These are phyloP conservation scores for Cnidoscolus chayamansa DNA, from an alignment of 441 rosid species.

Conservation along the genomic window DNA sequence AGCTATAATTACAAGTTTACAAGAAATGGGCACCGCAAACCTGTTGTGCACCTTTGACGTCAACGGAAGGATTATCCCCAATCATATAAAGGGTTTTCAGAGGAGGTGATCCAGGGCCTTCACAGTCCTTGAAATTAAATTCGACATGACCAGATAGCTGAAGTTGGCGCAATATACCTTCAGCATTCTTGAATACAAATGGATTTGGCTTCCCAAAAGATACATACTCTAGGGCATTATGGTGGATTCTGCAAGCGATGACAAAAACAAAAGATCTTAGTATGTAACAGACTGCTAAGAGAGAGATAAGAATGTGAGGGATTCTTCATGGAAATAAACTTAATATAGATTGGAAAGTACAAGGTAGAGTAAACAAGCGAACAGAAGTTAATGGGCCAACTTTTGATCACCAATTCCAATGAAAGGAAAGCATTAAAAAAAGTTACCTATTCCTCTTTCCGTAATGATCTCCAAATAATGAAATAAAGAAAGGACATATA, in stretches of 20 bases:
- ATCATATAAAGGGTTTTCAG: conserved; percentile 52
- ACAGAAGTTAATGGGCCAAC: background rate
- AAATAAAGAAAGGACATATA: background rate
- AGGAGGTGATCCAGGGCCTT: conserved; percentile 13
- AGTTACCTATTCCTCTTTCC: background rate
- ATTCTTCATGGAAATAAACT: background rate
- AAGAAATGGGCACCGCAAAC: conserved; percentile 21
- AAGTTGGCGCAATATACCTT: conserved; percentile 35
- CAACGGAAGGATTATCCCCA: conserved; percentile 57
- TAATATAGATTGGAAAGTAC: background rate
- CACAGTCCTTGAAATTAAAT: conserved; percentile 11
- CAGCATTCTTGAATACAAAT: conserved; percentile 48
- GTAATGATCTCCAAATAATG: background rate
- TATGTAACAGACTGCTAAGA: too few relatives aligned
- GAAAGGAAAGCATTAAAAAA: background rate
- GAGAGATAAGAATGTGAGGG: background rate
- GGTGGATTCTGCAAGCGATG: conserved; percentile 41
- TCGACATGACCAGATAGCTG: conserved; percentile 12
- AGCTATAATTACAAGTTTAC: too few relatives aligned
- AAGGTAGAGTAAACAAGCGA: background rate
- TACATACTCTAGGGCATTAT: conserved; percentile 35
- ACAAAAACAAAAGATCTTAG: conserved; percentile 7
- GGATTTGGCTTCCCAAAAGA: conserved; percentile 61
- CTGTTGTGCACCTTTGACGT: conserved; percentile 59
- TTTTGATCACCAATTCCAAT: background rate